Evolutionary conservation across 768 basidiomycete species (phyloP).

Genomic region (Postia placenta): DNA sequence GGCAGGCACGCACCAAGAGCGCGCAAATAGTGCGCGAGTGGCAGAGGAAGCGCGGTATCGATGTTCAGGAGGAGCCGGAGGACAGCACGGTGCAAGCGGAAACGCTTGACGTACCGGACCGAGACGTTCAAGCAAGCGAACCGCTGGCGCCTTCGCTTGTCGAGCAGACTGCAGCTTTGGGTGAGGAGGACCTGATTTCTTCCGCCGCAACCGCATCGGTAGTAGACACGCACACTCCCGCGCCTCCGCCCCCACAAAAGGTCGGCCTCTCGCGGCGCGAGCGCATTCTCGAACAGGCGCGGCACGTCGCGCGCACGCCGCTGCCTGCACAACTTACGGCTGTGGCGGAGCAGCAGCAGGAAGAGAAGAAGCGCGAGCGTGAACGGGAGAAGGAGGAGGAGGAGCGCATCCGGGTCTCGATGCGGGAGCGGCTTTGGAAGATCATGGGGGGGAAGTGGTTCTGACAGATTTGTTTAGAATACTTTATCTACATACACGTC

Average conservation of each 20-base stretch:
- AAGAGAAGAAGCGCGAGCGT: slow-evolving; percentile 1
- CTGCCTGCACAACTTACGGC: slow-evolving; percentile 7
- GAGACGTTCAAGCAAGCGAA: too few species aligned
- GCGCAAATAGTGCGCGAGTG: too few species aligned
- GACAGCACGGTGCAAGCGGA: too few species aligned
- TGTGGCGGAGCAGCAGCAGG: slow-evolving; percentile 8
- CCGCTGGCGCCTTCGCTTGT: background rate
- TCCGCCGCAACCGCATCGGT: background rate
- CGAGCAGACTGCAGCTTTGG: background rate
- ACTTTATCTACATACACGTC: too few species aligned
- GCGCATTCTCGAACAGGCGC: slow-evolving; percentile 19
- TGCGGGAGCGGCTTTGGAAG: slow-evolving; percentile 16
- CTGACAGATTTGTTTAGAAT: too few species aligned
- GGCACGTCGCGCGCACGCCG: slow-evolving; percentile 15
- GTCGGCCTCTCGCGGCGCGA: slow-evolving; percentile 8
- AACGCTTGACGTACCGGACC: too few species aligned
- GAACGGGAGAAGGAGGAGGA: slow-evolving; percentile 10
- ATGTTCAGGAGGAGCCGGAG: too few species aligned
- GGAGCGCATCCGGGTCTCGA: slow-evolving; percentile 4
- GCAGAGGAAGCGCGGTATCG: too few species aligned
- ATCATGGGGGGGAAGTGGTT: slow-evolving; percentile 16
- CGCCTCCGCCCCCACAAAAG: background rate
- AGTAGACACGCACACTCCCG: background rate
- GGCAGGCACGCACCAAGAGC: too few species aligned
- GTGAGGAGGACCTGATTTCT: background rate